Base-by-base conservation (phyloP, 2,329 filamentous ascomycete genomes). In the Hypomyces rosellus region DNA sequence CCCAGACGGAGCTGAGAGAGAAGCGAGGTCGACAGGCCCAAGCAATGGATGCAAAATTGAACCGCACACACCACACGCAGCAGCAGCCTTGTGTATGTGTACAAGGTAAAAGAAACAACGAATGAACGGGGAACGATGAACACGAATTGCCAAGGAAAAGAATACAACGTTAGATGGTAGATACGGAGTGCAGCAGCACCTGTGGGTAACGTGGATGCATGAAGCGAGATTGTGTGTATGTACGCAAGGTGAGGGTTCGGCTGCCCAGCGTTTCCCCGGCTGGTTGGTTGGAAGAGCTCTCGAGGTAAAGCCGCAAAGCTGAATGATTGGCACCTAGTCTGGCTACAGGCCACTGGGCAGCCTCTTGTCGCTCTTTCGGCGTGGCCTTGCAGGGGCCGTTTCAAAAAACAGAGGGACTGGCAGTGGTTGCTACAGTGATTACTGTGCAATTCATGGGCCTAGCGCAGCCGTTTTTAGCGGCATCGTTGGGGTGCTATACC, bases 401-500 rank as follows among this genome's bases (percentile, higher is more conserved):
- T 38, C 36, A 16, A n/a, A 38, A 7, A 38, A 38, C 36, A 38
- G 36, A 41, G 45, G 54, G 49, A 49, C 46, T 30, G 8, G 33
- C 22, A 46, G 37, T 14, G 25, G 57, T 59, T 57, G 54, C 52
- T 52, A 55, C 46, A 50, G 41, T 50, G 52, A 57, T 51, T 30
- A 30, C 25, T 30, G 25, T 30, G 25, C 25, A 30, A 30, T 30
- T 30, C 9, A 11, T 7, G 25, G 8, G 25, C 25, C 25, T 30
- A 30, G 25, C 25, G 25, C 25, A 30, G 3, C 18, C 9, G 25
- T 38, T 22, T 38, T 30, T 20, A 34, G 40, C 6, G 11, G 18
- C 34, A 33, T 20, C 41, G 41, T 16, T 34, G 42, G 18, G 45
- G 49, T 18, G 15, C 20, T 42, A 34, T 51, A 51, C 45, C 49